phyloP scores from a whole-genome alignment of 495 filamentous ascomycete genomes.

The Podospora pseudoanserina region DNA sequence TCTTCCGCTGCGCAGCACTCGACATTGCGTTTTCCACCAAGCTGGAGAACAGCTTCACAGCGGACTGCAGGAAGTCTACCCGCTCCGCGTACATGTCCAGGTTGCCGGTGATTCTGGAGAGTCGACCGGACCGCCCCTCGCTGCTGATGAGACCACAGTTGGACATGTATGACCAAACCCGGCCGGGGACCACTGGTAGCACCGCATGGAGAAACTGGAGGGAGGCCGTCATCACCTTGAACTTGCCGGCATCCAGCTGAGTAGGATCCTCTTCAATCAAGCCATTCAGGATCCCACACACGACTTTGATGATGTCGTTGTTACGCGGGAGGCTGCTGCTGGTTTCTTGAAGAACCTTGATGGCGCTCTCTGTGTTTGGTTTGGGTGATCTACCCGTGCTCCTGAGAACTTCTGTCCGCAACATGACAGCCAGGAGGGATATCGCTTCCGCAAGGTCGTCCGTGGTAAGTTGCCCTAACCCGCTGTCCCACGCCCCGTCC shows the following conservation, averaged over 20 bases:
- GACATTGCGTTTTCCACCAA: constrained; percentile 71
- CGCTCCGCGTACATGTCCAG: constrained; percentile 71
- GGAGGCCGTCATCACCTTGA: constrained; percentile 67
- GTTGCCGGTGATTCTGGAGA: constrained; percentile 68
- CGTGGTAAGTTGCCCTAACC: constrained; percentile 31
- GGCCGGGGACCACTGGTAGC: constrained; percentile 64
- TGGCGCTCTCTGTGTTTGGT: constrained; percentile 35
- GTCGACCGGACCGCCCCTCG: constrained; percentile 66
- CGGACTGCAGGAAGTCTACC: constrained; percentile 72
- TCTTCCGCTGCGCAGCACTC: constrained; percentile 67
- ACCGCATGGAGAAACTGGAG: constrained; percentile 73
- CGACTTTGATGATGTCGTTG: constrained; percentile 73
- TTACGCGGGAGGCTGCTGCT: constrained; percentile 69
- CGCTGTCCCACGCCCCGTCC: constrained; percentile 32
- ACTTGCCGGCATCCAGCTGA: constrained; percentile 46
- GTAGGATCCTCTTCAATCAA: constrained; percentile 60
- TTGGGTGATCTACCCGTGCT: constrained; percentile 21
- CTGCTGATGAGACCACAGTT: constrained; percentile 71
- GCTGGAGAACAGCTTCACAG: constrained; percentile 66
- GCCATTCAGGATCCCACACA: constrained; percentile 80
- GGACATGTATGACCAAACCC: constrained; percentile 86
- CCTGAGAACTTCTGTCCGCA: constrained; percentile 38
- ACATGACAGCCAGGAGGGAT: constrained; percentile 40
- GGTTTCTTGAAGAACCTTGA: constrained; percentile 59
- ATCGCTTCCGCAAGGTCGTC: constrained; percentile 43